phyloP scores from a whole-genome alignment of 2,329 filamentous ascomycete species.

The Myriosclerotinia duriaeana region DNA sequence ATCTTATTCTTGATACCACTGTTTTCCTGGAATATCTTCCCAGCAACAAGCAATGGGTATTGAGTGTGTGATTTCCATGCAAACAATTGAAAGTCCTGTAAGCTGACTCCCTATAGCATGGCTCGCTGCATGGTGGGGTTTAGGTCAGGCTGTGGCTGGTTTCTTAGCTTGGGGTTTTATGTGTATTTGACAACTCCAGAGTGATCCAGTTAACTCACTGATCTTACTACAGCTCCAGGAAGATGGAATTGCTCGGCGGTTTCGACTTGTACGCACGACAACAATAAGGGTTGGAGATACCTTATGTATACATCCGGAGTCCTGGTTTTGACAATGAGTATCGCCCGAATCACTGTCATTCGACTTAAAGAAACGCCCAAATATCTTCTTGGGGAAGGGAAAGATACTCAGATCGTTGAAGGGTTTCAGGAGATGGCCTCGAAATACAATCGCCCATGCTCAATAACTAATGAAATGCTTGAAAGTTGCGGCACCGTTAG shows the following conservation, averaged over 20 bases:
- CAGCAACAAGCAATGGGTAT: slow-evolving; percentile 60
- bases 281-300: slow-evolving; percentile 59
- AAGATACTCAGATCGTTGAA: slow-evolving; percentile 51
- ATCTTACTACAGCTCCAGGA: slow-evolving; percentile 41
- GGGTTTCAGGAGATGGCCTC: slow-evolving; percentile 51
- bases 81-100: neutral
- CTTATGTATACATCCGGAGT: slow-evolving; percentile 54
- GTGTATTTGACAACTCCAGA: slow-evolving; percentile 25
- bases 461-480: slow-evolving; percentile 51
- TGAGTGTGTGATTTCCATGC: slow-evolving; percentile 42
- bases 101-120: slow-evolving; percentile 42
- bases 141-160: slow-evolving; percentile 38
- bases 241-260: slow-evolving; percentile 46
- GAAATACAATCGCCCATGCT: slow-evolving; percentile 54
- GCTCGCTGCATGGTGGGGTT: slow-evolving; percentile 58
- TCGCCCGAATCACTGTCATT: slow-evolving; percentile 54
- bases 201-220: neutral
- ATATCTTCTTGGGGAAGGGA: slow-evolving; percentile 54
- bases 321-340: slow-evolving; percentile 54
- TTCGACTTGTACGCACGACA: slow-evolving; percentile 48
- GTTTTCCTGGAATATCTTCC: slow-evolving; percentile 59
- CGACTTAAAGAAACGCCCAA: slow-evolving; percentile 57
- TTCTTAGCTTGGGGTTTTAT: slow-evolving; percentile 38
- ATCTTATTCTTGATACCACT: slow-evolving; percentile 52
- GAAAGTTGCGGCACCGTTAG: slow-evolving; percentile 46